phyloP scores from a whole-genome alignment of 768 basidiomycete species.

The Mycena kentingensis region DNA sequence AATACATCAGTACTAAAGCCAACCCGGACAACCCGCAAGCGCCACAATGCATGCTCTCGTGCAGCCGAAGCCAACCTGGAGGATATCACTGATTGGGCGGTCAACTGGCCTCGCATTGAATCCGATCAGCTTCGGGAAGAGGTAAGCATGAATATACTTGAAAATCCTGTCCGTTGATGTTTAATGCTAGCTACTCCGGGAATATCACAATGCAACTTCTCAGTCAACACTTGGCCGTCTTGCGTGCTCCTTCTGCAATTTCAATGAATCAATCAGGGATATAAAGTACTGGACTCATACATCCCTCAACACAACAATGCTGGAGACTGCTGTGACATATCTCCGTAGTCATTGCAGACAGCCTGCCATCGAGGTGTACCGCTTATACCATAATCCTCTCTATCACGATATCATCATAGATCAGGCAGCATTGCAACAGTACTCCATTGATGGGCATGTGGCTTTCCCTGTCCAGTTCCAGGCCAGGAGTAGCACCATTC shows the following conservation, averaged over 20 bases:
- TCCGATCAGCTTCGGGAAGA: too few species aligned
- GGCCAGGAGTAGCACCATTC: not conserved
- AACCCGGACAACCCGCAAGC: too few species aligned
- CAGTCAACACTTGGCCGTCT: not conserved
- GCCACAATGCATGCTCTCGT: too few species aligned
- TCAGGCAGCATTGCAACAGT: not conserved
- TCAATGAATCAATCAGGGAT: not conserved
- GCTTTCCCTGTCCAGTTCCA: slow-evolving; percentile 2
- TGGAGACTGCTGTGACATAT: not conserved
- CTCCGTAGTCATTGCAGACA: slow-evolving; percentile 4
- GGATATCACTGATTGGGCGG: too few species aligned
- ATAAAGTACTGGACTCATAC: not conserved
- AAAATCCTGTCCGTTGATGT: too few species aligned
- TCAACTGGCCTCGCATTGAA: too few species aligned
- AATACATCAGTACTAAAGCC: too few species aligned
- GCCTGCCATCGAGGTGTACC: slow-evolving; percentile 9
- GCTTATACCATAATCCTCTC: not conserved
- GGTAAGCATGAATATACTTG: too few species aligned
- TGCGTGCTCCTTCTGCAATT: slow-evolving; percentile 15
- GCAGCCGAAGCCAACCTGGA: too few species aligned
- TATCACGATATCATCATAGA: not conserved
- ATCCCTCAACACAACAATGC: slow-evolving; percentile 6
- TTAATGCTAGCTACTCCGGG: slow-evolving; percentile 16
- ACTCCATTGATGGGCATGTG: not conserved
- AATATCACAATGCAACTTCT: slow-evolving; percentile 6